Conservation (phyloP, 2,329 filamentous ascomycete species). For the Trichophyton benhamiae region DNA sequence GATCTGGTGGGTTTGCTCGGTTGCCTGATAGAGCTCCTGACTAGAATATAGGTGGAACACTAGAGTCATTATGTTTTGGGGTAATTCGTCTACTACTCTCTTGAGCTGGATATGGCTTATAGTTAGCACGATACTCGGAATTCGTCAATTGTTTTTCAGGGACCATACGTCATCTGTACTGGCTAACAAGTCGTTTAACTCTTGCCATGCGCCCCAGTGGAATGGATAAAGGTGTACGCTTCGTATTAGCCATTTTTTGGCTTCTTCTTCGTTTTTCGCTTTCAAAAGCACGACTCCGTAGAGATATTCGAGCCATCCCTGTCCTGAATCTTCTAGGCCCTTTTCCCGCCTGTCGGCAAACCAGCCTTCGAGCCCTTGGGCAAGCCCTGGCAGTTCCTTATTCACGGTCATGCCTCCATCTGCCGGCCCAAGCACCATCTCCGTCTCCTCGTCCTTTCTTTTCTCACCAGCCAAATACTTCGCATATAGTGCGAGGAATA, state of each 20-base stretch:
- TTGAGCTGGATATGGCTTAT: constrained; percentile 45
- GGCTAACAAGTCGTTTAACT: constrained; percentile 69
- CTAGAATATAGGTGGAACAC: constrained; percentile 89
- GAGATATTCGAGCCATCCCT: constrained; percentile 77
- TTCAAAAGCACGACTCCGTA: constrained; percentile 86
- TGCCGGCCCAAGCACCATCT: constrained; percentile 91
- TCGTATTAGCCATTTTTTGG: constrained; percentile 72
- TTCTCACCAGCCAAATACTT: constrained; percentile 92
- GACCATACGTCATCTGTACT: constrained; percentile 65
- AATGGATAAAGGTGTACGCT: constrained; percentile 84
- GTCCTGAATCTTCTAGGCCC: constrained; percentile 50
- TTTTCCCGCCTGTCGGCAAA: constrained; percentile 55
- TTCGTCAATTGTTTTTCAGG: constrained; percentile 5
- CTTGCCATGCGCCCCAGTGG: constrained; percentile 96
- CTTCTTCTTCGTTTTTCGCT: constrained; percentile 76
- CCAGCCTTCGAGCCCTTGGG: constrained; percentile 66
- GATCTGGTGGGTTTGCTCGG: constrained; percentile 58
- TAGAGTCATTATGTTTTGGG: constrained; percentile 81
- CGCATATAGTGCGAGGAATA: constrained; percentile 86
- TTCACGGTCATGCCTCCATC: constrained; percentile 77
- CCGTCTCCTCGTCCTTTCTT: constrained; percentile 86
- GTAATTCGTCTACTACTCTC: constrained; percentile 57
- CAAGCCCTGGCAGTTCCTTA: constrained; percentile 66
- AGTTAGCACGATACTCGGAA: constrained; percentile 5
- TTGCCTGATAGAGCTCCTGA: constrained; percentile 82